Evolutionary conservation across 768 basidiomycete genomes (phyloP).

Genomic region (Auricularia auricula-judae): DNA sequence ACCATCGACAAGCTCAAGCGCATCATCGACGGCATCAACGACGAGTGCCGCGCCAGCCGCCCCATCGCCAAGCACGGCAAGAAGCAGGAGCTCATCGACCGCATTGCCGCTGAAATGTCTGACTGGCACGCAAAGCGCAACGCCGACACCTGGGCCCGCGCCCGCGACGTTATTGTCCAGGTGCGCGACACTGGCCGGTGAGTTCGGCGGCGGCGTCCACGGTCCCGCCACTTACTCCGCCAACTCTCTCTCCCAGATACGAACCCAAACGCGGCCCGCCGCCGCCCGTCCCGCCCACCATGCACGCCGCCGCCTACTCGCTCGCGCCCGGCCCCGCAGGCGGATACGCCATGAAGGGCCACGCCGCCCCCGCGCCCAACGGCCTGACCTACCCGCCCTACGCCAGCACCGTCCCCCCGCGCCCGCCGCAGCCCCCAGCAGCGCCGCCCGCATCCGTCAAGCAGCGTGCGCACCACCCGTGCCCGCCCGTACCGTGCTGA

Average conservation of each 20-base stretch:
- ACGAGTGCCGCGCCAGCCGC: slow-evolving; percentile 51
- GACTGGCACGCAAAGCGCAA: slow-evolving; percentile 44
- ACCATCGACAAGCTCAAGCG: slow-evolving; percentile 82
- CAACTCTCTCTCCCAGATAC: not conserved
- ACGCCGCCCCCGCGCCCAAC: not conserved
- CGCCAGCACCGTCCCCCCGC: not conserved
- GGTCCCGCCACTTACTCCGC: no score
- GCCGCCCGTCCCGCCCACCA: not conserved
- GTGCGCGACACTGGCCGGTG: slow-evolving; percentile 57
- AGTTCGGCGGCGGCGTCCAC: no score
- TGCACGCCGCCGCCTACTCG: not conserved
- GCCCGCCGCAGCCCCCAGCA: not conserved
- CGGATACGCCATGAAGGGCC: not conserved
- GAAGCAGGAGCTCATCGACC: slow-evolving; percentile 80
- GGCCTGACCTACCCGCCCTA: not conserved
- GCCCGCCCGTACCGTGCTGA: not conserved
- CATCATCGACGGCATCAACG: slow-evolving; percentile 67
- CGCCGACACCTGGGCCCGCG: slow-evolving; percentile 58
- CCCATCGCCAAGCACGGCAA: slow-evolving; percentile 62
- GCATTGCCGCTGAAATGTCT: slow-evolving; percentile 51
- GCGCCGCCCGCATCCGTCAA: slow-evolving; percentile 2
- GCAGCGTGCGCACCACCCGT: slow-evolving; percentile 3
- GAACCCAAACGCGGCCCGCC: not conserved
- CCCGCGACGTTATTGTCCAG: slow-evolving; percentile 54
- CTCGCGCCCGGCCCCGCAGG: not conserved